Percentiles rank a stretch among this genome's conserved stretches.
phyloP scores from a whole-genome alignment of 805 yeast genomes.

The Yamadazyma paraphyllophila region DNA sequence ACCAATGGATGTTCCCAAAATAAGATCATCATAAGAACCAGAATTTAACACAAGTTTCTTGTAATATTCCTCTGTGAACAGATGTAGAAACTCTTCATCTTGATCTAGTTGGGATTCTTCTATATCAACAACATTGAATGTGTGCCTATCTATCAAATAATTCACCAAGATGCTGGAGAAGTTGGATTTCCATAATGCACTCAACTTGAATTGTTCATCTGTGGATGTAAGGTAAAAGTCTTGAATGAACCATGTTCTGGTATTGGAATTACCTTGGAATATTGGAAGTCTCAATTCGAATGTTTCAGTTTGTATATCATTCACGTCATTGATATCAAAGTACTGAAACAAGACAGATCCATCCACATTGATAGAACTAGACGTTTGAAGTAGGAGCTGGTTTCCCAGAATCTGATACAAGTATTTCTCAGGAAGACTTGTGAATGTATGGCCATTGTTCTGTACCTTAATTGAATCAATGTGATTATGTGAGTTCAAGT shows the following conservation, averaged over 20 bases:
- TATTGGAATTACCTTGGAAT: slow-evolving; percentile 7
- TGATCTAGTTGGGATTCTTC: slow-evolving; percentile 6
- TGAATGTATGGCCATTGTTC: slow-evolving; percentile 21
- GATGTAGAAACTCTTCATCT: slow-evolving; percentile 22
- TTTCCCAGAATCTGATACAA: slow-evolving; percentile 9
- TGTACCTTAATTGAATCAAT: not conserved
- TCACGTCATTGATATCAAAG: slow-evolving; percentile 1
- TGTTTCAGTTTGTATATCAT: not conserved
- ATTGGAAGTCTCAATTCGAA: slow-evolving; percentile 12
- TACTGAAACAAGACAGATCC: slow-evolving; percentile 4
- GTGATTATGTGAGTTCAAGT: slow-evolving; percentile 32
- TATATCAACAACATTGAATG: not conserved
- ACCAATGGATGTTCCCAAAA: slow-evolving; percentile 52
- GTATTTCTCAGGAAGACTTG: slow-evolving; percentile 30
- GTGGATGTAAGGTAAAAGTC: slow-evolving; percentile 25
- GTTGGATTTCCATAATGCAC: slow-evolving; percentile 63
- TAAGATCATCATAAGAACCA: slow-evolving; percentile 46
- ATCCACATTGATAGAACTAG: slow-evolving; percentile 21
- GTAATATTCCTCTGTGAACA: slow-evolving; percentile 38
- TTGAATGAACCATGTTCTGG: slow-evolving; percentile 47
- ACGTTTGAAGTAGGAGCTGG: slow-evolving; percentile 7
- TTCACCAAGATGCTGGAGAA: slow-evolving; percentile 46
- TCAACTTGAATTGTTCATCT: slow-evolving; percentile 5
- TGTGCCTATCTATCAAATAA: slow-evolving; percentile 14
- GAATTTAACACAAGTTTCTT: slow-evolving; percentile 47